Evolutionary conservation across 2,329 filamentous ascomycete species (phyloP).

Genomic region (Orbilia brochopaga): DNA sequence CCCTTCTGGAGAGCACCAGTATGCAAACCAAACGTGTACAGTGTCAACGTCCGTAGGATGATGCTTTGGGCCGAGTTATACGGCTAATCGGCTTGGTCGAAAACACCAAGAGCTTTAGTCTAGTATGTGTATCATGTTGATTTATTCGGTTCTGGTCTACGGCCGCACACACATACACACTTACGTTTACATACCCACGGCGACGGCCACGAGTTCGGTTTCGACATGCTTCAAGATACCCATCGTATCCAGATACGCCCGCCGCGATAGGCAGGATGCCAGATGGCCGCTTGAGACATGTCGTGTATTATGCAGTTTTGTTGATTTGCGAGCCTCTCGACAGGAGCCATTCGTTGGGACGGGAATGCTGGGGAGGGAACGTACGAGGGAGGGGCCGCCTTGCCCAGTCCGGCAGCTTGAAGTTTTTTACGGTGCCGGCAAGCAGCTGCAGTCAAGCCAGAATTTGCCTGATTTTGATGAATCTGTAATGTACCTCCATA

Average conservation of each 20-base stretch:
- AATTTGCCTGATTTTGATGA: conserved; percentile 14
- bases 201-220: not conserved
- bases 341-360: not conserved
- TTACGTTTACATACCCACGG: not conserved
- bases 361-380: not conserved
- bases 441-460: conserved; percentile 26
- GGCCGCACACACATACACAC: no score
- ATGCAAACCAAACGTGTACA: not conserved
- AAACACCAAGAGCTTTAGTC: no score
- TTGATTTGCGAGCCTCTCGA: conserved; percentile 14
- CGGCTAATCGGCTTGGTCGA: not conserved
- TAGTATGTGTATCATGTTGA: not conserved
- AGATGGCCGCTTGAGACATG: conserved; percentile 45
- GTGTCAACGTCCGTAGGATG: not conserved
- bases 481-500: not conserved
- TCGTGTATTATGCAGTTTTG: conserved; percentile 24
- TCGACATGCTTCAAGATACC: not conserved
- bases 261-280: conserved; percentile 39
- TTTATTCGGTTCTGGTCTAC: not conserved
- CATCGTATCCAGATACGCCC: conserved; percentile 10
- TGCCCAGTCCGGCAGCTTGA: conserved; percentile 47
- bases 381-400: conserved; percentile 2
- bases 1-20: not conserved
- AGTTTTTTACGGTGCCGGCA: conserved; percentile 13
- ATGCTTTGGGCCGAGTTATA: not conserved